A percentile compares a stretch with the other conserved stretches of the same genome.
These are phyloP conservation scores for Teunomyces gatunensis DNA, from an alignment of 805 yeast genomes.

Conservation along the genomic window DNA sequence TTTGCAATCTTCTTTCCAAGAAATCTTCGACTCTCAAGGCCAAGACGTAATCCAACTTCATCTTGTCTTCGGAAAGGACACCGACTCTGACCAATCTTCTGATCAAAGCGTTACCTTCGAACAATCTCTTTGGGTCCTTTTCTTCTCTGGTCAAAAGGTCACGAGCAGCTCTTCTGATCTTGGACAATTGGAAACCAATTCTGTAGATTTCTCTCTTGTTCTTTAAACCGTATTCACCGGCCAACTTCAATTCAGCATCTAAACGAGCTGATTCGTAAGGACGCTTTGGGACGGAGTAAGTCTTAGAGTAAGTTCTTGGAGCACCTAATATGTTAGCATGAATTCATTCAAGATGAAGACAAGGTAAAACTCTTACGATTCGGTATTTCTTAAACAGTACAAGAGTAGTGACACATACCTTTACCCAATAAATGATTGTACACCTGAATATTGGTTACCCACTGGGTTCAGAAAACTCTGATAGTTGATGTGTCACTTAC, in stretches of 20 bases:
- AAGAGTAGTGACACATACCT: background rate
- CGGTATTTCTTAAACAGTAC: background rate
- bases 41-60: conserved; percentile 99
- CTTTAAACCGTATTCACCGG: conserved; percentile 99
- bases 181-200: conserved; percentile 98
- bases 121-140: conserved; percentile 99
- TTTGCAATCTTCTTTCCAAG: conserved; percentile 99
- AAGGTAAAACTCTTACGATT: background rate
- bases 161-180: conserved; percentile 99
- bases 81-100: conserved; percentile 99
- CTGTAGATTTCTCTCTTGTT: conserved; percentile 99
- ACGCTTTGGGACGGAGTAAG: conserved; percentile 99
- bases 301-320: conserved; percentile 99
- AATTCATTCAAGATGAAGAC: background rate
- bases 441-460: too few relatives aligned
- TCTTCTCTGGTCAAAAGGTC: conserved; percentile 99
- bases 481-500: background rate
- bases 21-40: conserved; percentile 98
- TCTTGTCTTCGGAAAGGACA: conserved; percentile 98
- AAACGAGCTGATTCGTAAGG: conserved; percentile 99
- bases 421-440: too few relatives aligned
- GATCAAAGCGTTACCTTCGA: conserved; percentile 99
- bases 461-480: background rate
- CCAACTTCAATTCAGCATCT: conserved; percentile 98
- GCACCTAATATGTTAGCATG: conserved; percentile 57